Percentiles rank a stretch among this genome's conserved stretches.
Evolutionary conservation across 2,329 filamentous ascomycete species (phyloP).

Genomic region (Alternaria arbusti): DNA sequence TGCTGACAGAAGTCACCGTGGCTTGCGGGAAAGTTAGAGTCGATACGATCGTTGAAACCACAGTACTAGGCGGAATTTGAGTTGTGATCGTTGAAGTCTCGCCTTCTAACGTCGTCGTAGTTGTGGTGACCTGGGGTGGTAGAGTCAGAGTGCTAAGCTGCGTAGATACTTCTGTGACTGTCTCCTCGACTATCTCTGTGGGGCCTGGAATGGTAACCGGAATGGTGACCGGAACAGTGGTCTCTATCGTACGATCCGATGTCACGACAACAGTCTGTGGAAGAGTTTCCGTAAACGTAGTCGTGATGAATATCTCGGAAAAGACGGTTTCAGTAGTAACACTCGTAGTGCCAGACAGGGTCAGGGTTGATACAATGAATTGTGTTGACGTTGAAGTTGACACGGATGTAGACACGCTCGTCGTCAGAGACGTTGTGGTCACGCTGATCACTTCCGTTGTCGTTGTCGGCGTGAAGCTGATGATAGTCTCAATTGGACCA

Average conservation of each 20-base stretch:
- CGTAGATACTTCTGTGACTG: constrained; percentile 24
- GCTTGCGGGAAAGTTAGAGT: constrained; percentile 21
- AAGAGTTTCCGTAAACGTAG: constrained; percentile 6
- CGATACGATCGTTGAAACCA: constrained; percentile 27
- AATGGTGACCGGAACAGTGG: background rate
- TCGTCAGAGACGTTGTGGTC: constrained; percentile 4
- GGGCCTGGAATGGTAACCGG: constrained; percentile 5
- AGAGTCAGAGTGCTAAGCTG: constrained; percentile 26
- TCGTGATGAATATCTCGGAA: constrained; percentile 3
- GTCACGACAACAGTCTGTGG: constrained; percentile 11
- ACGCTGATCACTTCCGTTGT: constrained; percentile 2
- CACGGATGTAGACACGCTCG: constrained; percentile 7
- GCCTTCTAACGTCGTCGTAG: constrained; percentile 26
- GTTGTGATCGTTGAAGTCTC: constrained; percentile 20
- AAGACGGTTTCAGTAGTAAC: background rate
- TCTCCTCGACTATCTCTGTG: constrained; percentile 16
- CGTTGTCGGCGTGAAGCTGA: constrained; percentile 8
- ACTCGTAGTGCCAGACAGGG: background rate
- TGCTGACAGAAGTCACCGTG: constrained; percentile 8
- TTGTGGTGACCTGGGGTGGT: constrained; percentile 16
- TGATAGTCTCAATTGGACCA: constrained; percentile 1
- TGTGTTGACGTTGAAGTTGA: constrained; percentile 8
- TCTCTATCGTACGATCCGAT: constrained; percentile 9
- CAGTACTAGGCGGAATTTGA: constrained; percentile 19
- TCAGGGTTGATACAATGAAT: constrained; percentile 1